Evolutionary conservation across 257 asterid species (phyloP).

Genomic region (Nicotiana undulata): DNA sequence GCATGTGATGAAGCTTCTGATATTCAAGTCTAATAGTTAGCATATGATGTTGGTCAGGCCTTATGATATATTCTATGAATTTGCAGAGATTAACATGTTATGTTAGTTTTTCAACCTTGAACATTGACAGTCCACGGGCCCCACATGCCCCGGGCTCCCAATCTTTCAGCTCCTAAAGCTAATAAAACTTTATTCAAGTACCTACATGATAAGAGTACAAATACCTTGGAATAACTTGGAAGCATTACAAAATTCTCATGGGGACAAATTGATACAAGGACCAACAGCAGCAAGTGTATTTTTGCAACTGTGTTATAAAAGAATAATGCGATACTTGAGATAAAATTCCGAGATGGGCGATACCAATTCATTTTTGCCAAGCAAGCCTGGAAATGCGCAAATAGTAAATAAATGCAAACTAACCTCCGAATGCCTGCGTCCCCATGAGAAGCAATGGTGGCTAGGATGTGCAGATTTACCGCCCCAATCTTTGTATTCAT

Average conservation of each 20-base stretch:
- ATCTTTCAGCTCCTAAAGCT: not conserved
- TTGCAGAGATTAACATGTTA: not conserved
- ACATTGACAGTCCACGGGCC: not conserved
- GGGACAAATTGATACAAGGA: not conserved
- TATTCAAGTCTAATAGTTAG: not conserved
- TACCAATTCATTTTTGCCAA: not conserved
- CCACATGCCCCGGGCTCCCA: not conserved
- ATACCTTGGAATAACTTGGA: not conserved
- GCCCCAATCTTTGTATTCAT: slow-evolving; percentile 73
- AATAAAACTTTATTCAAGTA: not conserved
- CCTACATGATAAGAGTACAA: not conserved
- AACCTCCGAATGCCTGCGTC: slow-evolving; percentile 87
- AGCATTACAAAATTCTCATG: not conserved
- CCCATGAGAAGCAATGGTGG: slow-evolving; percentile 84
- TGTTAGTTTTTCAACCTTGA: not conserved
- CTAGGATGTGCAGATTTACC: slow-evolving; percentile 58
- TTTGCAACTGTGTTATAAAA: not conserved
- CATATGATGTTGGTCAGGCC: not conserved
- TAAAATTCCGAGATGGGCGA: not conserved
- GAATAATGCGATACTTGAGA: not conserved
- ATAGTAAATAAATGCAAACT: slow-evolving; percentile 12
- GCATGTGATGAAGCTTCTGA: not conserved
- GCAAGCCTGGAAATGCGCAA: not conserved
- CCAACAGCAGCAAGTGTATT: not conserved
- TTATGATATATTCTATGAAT: not conserved